Evolutionary conservation across 2,329 filamentous ascomycete species (phyloP), one percentile per base, ranked within the genome.

Genomic region (Botryotinia calthae): DNA sequence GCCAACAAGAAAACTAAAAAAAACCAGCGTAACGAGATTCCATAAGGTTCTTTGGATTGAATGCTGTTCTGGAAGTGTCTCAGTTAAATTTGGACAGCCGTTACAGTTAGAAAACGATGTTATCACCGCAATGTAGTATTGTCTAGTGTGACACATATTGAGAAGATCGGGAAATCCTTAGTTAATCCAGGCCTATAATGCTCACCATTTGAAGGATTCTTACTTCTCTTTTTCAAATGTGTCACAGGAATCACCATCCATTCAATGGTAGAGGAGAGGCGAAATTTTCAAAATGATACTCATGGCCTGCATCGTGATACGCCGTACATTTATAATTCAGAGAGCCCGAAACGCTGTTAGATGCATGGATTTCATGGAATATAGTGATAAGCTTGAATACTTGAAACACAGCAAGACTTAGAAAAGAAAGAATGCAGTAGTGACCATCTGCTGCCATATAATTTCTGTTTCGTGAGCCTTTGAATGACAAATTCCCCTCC

Each of bases 291-390:
- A n/a, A 14, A n/a, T 14, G n/a, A 12, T 51, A n/a, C n/a, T n/a
- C 12, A n/a, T 51, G 48, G 12, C 25, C 12, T 0, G 10, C 12
- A 51, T 51, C 10, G 12, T 51, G 4, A n/a, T 14, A 51, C 2
- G 25, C 2, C 25, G 3, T n/a, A n/a, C 4, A 5, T 1, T n/a
- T 7, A 14, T 51, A n/a, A n/a, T 51, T 51, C 7, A 5, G 48
- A n/a, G 25, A n/a, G 0, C 5, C 12, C n/a, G 4, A n/a, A 51
- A 0, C 10, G 5, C 5, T 7, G 12, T n/a, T 7, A 6, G 12
- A n/a, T n/a, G 3, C 25, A 51, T 51, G 25, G 5, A 51, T 0
- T 16, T 7, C 25, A n/a, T 51, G 2, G 5, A n/a, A n/a, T 6
- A 7, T n/a, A 51, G 48, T n/a, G 25, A 51, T 10, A 51, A 16